Conservation (phyloP, 2,329 filamentous ascomycete species). For the Aspergillus pseudotamarii region DNA sequence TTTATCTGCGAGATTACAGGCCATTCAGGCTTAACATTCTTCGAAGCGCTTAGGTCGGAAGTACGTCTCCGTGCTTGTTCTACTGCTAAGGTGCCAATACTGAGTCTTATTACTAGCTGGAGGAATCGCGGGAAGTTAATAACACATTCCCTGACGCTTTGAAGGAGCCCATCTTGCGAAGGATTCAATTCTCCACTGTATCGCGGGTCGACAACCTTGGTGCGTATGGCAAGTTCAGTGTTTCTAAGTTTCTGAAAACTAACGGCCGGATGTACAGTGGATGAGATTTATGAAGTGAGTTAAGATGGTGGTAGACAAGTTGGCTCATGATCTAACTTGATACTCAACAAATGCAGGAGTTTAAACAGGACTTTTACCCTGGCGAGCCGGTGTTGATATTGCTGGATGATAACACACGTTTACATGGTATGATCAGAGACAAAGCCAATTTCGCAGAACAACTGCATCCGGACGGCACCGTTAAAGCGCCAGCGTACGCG, state of each 20-base stretch:
- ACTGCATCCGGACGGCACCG: slow-evolving; percentile 65
- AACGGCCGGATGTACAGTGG: slow-evolving; percentile 40
- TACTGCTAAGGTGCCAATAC: not conserved
- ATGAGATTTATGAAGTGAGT: slow-evolving; percentile 53
- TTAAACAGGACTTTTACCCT: slow-evolving; percentile 88
- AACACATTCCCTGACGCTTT: slow-evolving; percentile 88
- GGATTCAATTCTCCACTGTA: slow-evolving; percentile 87
- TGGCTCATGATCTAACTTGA: slow-evolving; percentile 13
- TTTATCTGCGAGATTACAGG: slow-evolving; percentile 98
- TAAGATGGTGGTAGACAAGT: not conserved
- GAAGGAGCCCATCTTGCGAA: slow-evolving; percentile 85
- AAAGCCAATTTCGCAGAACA: slow-evolving; percentile 74
- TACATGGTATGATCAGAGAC: slow-evolving; percentile 77
- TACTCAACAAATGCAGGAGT: slow-evolving; percentile 54
- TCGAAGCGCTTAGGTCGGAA: slow-evolving; percentile 89
- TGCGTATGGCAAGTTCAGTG: slow-evolving; percentile 36
- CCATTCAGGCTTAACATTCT: slow-evolving; percentile 87
- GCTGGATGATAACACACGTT: slow-evolving; percentile 67
- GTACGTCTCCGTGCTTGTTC: slow-evolving; percentile 54
- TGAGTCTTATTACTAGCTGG: slow-evolving; percentile 54
- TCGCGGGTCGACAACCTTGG: slow-evolving; percentile 83
- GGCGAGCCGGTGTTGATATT: slow-evolving; percentile 80
- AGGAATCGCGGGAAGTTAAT: slow-evolving; percentile 85
- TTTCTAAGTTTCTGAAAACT: slow-evolving; percentile 19
- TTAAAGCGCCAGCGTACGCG: slow-evolving; percentile 69